Evolutionary conservation across 2,329 filamentous ascomycete species (phyloP), one percentile per base, ranked within the genome.

Genomic region (Cladophialophora psammophila): DNA sequence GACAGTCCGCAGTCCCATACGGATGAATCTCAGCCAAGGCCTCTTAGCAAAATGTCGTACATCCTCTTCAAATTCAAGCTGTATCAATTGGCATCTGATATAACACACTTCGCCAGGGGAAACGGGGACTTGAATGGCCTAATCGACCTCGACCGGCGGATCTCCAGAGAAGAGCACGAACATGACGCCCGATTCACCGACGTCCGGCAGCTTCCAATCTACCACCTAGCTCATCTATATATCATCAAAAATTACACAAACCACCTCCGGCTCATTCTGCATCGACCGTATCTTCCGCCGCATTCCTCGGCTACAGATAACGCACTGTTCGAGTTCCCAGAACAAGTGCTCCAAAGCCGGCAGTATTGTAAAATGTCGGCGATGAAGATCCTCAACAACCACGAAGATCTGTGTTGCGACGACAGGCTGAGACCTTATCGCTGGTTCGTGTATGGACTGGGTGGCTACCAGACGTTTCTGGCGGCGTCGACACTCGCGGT

Each of bases 1-100:
- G 55, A 69, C 1, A 61, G 65, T 5, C 12, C 36, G 13, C 35
- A 20, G 10, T 34, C 18, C 15, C 52, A 58, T 13, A 8, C 32
- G 18, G 32, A 60, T 8, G 45, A 34, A 20, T 12, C 34, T 7
- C 38, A 54, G 18, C 50, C 52, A 31, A 53, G 53, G 42, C 52
- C 74, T 5, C 78, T 78, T 42, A 80, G 78, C 1, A 78, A 81
- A 71, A 80, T 80, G 78, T 78, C 79, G 18, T 80, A 79, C 65
- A 75, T 81, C 5, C 76, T 80, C 5, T 69, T 79, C 26, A 78
- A 77, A 57, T 77, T 76, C 64, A 77, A 76, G 15, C 73, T 80
- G 1, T 75, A 79, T 68, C 74, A 75, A 42, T 72, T 80, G 52
- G 75, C 77, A 9, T 73, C 74, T n/a, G 75, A 75, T 55, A 76